Base-by-base conservation (phyloP, 2,329 filamentous ascomycete species). In the Diaporthe sp. region DNA sequence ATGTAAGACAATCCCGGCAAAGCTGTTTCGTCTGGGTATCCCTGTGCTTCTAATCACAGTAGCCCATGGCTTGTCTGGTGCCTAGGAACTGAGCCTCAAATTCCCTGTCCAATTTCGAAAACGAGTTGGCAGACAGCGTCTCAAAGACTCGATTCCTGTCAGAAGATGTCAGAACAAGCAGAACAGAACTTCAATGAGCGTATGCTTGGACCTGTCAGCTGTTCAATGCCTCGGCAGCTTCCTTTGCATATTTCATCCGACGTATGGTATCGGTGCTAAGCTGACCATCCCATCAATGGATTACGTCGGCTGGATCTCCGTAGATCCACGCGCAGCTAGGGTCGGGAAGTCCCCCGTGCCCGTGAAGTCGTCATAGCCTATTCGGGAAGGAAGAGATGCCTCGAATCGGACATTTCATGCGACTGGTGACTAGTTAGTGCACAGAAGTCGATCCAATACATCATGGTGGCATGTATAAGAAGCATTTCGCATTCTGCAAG, bases 341-440 rank as follows among this genome's bases (percentile, higher is more conserved):
- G 65, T 42, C 65, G 65, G 31, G 34, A 68, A 25, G 46, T n/a
- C 17, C 65, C 65, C 65, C 46, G 31, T 68, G 65, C 46, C 46
- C 19, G 12, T 39, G 25, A 67, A 31, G 25, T 68, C 65, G 65
- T 68, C 65, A 68, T 68, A 39, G 46, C 62, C 62, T 39, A 12
- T 17, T 17, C 6, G 22, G 46, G 46, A 46, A 68, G 19, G 31
- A 53, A 68, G 12, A 17, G 12, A 19, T 53, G 8, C 31, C 65
- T 25, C 31, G 22, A 68, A 39, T 42, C 34, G 65, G 65, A 39
- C 34, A 53, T 68, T 51, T 28, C 65, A 53, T 68, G 65, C 65
- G 65, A 68, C 65, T 68, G 65, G 46, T n/a, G 62, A 17, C 62
- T 53, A 53, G 31, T 68, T 53, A 53, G 31, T 68, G 44, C 46